Evolutionary conservation across 2,329 filamentous ascomycete species (phyloP).

Genomic region (Nemania abortiva): DNA sequence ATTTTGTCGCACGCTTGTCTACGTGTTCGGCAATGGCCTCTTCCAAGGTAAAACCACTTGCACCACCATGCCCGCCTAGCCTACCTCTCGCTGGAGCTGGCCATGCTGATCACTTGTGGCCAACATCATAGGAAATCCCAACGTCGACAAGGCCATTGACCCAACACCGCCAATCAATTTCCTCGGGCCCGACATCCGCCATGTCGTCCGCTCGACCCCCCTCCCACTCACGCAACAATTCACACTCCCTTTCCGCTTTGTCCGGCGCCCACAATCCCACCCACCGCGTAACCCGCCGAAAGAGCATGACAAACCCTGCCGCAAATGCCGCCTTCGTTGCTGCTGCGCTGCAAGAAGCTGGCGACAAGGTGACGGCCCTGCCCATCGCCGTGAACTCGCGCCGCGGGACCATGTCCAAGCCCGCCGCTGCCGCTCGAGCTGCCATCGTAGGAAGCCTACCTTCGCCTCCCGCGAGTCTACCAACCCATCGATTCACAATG

Average conservation of each 20-base stretch:
- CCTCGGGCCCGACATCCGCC: constrained; percentile 69
- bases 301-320: constrained; percentile 85
- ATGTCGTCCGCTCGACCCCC: constrained; percentile 68
- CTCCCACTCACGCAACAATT: constrained; percentile 77
- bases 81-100: constrained; percentile 46
- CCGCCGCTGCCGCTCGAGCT: constrained; percentile 64
- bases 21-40: constrained; percentile 67
- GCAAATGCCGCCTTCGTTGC: constrained; percentile 81
- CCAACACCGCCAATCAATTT: constrained; percentile 71
- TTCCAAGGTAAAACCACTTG: constrained; percentile 65
- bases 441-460: constrained; percentile 69
- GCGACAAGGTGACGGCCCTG: constrained; percentile 67
- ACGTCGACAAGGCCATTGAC: constrained; percentile 75
- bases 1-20: constrained; percentile 46
- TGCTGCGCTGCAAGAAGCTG: constrained; percentile 76
- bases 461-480: constrained; percentile 76
- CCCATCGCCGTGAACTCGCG: constrained; percentile 70
- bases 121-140: constrained; percentile 68
- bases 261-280: constrained; percentile 80
- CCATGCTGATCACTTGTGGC: constrained; percentile 55
- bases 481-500: constrained; percentile 65
- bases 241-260: constrained; percentile 85
- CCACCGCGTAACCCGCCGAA: constrained; percentile 90
- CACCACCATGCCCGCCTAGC: constrained; percentile 43
- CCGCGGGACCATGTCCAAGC: constrained; percentile 77